phyloP scores from a whole-genome alignment of 192 early-diverging fungal genomes.

The Coemansia guatemalensis region DNA sequence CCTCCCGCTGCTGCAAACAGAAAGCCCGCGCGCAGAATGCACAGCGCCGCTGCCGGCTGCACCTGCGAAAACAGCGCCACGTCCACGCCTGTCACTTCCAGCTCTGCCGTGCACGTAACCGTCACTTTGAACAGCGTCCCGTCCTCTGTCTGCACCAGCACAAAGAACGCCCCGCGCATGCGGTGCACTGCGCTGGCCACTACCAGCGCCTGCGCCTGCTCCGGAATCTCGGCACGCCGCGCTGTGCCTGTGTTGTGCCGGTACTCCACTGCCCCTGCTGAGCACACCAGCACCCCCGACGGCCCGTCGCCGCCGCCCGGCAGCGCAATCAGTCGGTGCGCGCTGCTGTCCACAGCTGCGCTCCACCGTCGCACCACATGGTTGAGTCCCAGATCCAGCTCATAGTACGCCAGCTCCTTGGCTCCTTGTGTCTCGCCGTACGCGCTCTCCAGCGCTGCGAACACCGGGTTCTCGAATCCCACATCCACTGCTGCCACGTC shows the following conservation, averaged over 20 bases:
- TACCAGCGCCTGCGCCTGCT: constrained; percentile 76
- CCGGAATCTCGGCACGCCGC: constrained; percentile 66
- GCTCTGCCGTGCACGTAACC: constrained; percentile 68
- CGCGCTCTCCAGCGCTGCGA: constrained; percentile 89
- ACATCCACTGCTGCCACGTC: constrained; percentile 91
- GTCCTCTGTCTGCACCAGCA: constrained; percentile 85
- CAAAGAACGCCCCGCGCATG: constrained; percentile 86
- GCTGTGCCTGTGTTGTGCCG: constrained; percentile 66
- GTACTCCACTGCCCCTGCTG: constrained; percentile 87
- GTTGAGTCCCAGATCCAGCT: constrained; percentile 97
- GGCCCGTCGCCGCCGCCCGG: constrained; percentile 87
- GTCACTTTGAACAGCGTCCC: constrained; percentile 95
- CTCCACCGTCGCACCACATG: constrained; percentile 98
- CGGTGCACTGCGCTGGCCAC: constrained; percentile 85
- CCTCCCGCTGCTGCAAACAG: constrained; percentile 90
- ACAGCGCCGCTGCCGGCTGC: constrained; percentile 72
- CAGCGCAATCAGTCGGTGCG: constrained; percentile 82
- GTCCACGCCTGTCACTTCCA: constrained; percentile 63
- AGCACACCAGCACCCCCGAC: constrained; percentile 95
- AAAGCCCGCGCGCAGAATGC: constrained; percentile 90
- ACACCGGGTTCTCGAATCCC: constrained; percentile 97
- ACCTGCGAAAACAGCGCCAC: constrained; percentile 97
- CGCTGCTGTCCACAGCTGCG: constrained; percentile 67
- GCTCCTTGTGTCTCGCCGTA: constrained; percentile 72
- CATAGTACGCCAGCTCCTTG: constrained; percentile 94